Conservation (phyloP, 345 rosid species). For the Cardiospermum halicacabum region DNA sequence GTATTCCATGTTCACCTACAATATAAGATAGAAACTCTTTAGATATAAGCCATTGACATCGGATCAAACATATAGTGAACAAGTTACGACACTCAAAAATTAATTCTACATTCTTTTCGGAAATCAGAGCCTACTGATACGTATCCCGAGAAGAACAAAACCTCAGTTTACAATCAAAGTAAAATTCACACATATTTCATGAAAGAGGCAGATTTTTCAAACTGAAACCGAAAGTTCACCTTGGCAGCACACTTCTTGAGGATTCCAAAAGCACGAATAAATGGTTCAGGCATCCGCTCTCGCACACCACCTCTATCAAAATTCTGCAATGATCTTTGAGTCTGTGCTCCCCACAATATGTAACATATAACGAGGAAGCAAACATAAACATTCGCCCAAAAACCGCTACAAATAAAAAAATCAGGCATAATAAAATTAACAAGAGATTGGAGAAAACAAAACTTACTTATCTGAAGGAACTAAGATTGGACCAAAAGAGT, state of each 20-base stretch:
- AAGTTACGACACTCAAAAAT: background rate
- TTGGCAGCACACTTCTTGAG: conserved; percentile 96
- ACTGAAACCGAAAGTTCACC: conserved; percentile 28
- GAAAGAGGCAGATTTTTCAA: too few relatives aligned
- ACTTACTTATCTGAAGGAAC: conserved; percentile 81
- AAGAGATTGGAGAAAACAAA: conserved; percentile 16
- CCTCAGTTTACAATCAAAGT: background rate
- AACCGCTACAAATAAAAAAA: too few relatives aligned
- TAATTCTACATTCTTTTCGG: background rate
- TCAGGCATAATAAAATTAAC: too few relatives aligned
- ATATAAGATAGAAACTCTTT: background rate
- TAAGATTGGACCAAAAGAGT: conserved; percentile 85
- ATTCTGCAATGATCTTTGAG: conserved; percentile 90
- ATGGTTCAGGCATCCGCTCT: conserved; percentile 92
- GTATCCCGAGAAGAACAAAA: background rate
- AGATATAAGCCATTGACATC: background rate
- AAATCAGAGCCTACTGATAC: too few relatives aligned
- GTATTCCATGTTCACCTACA: conserved; percentile 84
- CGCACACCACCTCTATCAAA: conserved; percentile 93
- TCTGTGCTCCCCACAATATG: conserved; percentile 97
- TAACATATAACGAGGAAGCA: background rate
- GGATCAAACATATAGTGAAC: background rate
- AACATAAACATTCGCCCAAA: background rate
- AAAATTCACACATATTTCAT: background rate
- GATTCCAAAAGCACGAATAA: conserved; percentile 86